These are phyloP conservation scores for Smittium mucronatum DNA, from an alignment of 371 early-diverging fungal genomes.

Conservation along the genomic window DNA sequence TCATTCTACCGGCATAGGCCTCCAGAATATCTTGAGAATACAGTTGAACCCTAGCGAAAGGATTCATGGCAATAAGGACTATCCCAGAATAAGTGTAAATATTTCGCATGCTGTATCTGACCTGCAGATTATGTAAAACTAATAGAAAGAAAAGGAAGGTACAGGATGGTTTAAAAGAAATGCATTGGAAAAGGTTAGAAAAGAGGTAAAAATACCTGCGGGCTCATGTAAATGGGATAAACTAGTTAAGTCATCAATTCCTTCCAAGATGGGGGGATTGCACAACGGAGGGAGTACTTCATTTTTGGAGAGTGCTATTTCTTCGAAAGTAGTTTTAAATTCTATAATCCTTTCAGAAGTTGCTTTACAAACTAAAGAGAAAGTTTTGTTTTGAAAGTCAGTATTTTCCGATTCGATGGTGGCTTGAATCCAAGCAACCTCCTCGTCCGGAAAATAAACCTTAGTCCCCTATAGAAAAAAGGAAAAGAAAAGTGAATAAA, in stretches of 20 bases:
- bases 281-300: constrained; percentile 70
- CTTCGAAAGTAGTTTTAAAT: constrained; percentile 52
- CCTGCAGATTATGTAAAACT: constrained; percentile 64
- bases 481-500: not conserved
- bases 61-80: constrained; percentile 96
- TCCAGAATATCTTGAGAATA: constrained; percentile 46
- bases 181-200: not conserved
- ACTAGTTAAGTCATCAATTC: constrained; percentile 82
- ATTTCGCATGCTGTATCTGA: constrained; percentile 74
- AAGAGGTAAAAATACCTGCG: not conserved
- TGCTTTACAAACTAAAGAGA: not conserved
- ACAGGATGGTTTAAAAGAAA: not conserved
- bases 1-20: constrained; percentile 82
- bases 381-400: not conserved
- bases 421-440: constrained; percentile 14
- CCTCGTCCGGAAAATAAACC: constrained; percentile 12
- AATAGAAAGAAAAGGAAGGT: not conserved
- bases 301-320: constrained; percentile 49
- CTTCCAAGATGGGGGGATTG: constrained; percentile 78
- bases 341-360: constrained; percentile 11
- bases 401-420: not conserved
- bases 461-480: constrained; percentile 9
- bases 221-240: constrained; percentile 31
- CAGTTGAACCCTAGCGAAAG: constrained; percentile 77
- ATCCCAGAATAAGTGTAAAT: constrained; percentile 99